Evolutionary conservation across 164 flowering plant genomes (phyloP), one percentile per base, ranked within the genome.

Genomic region (Taxillus chinensis): DNA sequence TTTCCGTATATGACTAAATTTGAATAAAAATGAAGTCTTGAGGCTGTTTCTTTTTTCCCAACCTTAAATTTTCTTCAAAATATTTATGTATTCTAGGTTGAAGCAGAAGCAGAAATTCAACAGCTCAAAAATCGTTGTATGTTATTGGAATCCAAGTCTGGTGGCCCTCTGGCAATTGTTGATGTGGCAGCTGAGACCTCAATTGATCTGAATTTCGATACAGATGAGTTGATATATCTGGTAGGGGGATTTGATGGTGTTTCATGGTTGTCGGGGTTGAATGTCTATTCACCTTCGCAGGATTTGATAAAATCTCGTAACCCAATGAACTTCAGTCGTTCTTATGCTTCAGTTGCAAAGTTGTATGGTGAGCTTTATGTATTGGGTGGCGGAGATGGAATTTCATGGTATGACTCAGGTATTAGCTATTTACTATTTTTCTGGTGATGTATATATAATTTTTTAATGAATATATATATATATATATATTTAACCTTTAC

Each of bases 391-490:
- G 87, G 92, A 64, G 62, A 74, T 76, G 87, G 80, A 39, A 10
- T 39, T 46, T 3, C 4, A 10, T 92, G 97, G 99, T 84, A 78
- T 71, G 76, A 90, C 59, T 82, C 97, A 80, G 98, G 98, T 93
- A 80, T 64, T 12, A 13, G 63, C 16, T 62, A 8, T 49, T 15
- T 52, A 57, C 54, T 42, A 15, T 8, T 13, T 13, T 43, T 49
- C 56, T 62, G 8, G 27, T 27, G 3, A 14, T 55, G 1, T 5
- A 49, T n/a, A 4, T 12, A 49, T 9, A 7, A 38, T 51, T 13
- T 27, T 16, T 58, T 53, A 62, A 62, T 13, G 11, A 27, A 27
- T 27, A 27, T 27, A 27, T 27, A 27, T 27, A 27, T 27, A 27
- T 27, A 27, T 27, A 27, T 27, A 27, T 27, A 27, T 62, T 3